Evolutionary conservation across 192 early-diverging fungal genomes (phyloP).

Genomic region (Backusella morwellensis): DNA sequence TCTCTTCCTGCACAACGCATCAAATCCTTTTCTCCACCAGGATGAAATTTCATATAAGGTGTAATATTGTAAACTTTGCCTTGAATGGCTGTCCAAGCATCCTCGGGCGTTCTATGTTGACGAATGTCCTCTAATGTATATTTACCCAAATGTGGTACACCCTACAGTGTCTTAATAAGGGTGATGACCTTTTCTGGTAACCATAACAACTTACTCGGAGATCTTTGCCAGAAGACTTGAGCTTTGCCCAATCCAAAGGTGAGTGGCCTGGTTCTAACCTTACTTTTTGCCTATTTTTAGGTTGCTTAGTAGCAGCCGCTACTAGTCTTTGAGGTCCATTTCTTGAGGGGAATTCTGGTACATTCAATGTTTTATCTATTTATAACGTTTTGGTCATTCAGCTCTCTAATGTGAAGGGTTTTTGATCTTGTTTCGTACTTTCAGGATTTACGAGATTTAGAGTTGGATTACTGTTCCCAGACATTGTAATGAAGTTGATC

Average conservation of each 20-base stretch:
- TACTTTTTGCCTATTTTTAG: slow-evolving; percentile 65
- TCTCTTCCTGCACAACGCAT: slow-evolving; percentile 47
- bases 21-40: slow-evolving; percentile 79
- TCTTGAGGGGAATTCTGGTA: slow-evolving; percentile 36
- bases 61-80: slow-evolving; percentile 95
- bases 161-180: slow-evolving; percentile 31
- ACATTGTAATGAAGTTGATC: neutral
- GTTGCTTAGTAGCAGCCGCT: slow-evolving; percentile 32
- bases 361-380: slow-evolving; percentile 10
- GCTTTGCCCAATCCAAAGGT: slow-evolving; percentile 89
- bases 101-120: slow-evolving; percentile 70
- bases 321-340: slow-evolving; percentile 39
- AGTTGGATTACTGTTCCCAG: neutral
- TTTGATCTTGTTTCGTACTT: neutral
- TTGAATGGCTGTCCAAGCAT: slow-evolving; percentile 87
- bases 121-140: slow-evolving; percentile 75
- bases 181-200: neutral
- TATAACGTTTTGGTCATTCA: neutral
- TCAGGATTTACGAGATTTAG: slow-evolving; percentile 3
- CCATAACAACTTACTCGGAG: slow-evolving; percentile 45
- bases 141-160: slow-evolving; percentile 50
- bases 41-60: slow-evolving; percentile 86
- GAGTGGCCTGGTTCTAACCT: slow-evolving; percentile 86
- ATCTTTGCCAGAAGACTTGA: slow-evolving; percentile 72
- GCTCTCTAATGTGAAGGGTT: neutral